Evolutionary conservation across 176 grass and related monocot genomes (phyloP).

Genomic region (Eleusine indica): DNA sequence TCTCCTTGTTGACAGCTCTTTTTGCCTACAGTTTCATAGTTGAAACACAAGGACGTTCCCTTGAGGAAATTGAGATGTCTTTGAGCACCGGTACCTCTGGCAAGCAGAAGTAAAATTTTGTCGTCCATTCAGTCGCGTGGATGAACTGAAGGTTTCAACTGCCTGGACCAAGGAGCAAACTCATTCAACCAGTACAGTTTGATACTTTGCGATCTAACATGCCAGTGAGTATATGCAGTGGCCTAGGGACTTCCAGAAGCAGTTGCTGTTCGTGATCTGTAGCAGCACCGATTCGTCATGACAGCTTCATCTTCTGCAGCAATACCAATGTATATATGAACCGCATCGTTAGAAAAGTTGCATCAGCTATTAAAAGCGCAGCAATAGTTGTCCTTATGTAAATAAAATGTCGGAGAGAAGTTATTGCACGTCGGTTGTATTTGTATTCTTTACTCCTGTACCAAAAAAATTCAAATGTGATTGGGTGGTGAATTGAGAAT

Average conservation of each 20-base stretch:
- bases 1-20: slow-evolving; percentile 73
- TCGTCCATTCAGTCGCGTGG: background rate
- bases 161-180: background rate
- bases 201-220: slow-evolving; percentile 2
- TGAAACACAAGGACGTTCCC: slow-evolving; percentile 93
- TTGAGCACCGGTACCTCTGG: slow-evolving; percentile 38
- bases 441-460: background rate
- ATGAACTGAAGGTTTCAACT: background rate
- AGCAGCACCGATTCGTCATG: background rate
- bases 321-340: slow-evolving; percentile 18
- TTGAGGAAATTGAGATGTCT: slow-evolving; percentile 96
- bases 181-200: background rate
- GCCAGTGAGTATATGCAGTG: background rate
- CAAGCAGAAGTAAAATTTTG: slow-evolving; percentile 41
- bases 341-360: background rate
- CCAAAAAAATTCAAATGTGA: background rate
- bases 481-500: background rate
- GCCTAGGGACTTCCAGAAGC: background rate
- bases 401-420: background rate
- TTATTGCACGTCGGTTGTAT: background rate
- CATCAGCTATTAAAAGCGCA: background rate
- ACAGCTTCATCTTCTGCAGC: background rate
- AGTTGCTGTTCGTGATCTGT: background rate
- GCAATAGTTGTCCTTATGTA: background rate
- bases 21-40: slow-evolving; percentile 87